phyloP scores from a whole-genome alignment of 345 rosid species.

The Bruguiera sexangula region DNA sequence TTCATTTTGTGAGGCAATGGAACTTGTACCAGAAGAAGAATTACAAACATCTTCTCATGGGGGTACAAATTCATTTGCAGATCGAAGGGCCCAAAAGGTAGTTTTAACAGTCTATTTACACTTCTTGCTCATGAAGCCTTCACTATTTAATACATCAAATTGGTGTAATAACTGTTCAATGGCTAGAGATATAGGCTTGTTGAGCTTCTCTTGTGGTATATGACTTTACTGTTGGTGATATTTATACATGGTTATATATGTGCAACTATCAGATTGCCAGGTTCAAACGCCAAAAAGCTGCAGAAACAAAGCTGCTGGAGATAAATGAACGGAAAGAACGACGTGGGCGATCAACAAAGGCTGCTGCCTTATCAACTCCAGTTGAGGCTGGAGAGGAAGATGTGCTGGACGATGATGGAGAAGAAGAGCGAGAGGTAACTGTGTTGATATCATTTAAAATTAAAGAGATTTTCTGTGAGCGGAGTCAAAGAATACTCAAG shows the following conservation, averaged over 20 bases:
- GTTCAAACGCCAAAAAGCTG: conserved; percentile 77
- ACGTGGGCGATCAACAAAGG: conserved; percentile 70
- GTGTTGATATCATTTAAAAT: background rate
- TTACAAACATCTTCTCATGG: conserved; percentile 47
- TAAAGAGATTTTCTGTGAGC: background rate
- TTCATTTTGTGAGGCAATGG: conserved; percentile 86
- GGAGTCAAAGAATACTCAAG: background rate
- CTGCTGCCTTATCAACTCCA: conserved; percentile 73
- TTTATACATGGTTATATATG: background rate
- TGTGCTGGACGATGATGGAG: conserved; percentile 78
- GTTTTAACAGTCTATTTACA: background rate
- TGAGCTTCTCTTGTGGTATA: background rate
- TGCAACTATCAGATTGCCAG: conserved; percentile 61
- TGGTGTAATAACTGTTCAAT: no score
- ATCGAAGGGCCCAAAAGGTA: conserved; percentile 87
- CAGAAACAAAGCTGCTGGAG: conserved; percentile 76
- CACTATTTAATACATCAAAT: no score
- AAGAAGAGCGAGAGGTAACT: conserved; percentile 90
- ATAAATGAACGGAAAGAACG: conserved; percentile 86
- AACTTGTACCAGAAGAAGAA: conserved; percentile 72
- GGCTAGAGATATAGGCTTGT: background rate
- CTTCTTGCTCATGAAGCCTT: no score
- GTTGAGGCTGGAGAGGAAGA: conserved; percentile 87
- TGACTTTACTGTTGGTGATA: background rate
- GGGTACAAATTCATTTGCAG: conserved; percentile 49